A percentile compares a stretch with the other conserved stretches of the same genome.
Evolutionary conservation across 805 yeast genomes (phyloP).

Genomic region (Candida sanyiensis): DNA sequence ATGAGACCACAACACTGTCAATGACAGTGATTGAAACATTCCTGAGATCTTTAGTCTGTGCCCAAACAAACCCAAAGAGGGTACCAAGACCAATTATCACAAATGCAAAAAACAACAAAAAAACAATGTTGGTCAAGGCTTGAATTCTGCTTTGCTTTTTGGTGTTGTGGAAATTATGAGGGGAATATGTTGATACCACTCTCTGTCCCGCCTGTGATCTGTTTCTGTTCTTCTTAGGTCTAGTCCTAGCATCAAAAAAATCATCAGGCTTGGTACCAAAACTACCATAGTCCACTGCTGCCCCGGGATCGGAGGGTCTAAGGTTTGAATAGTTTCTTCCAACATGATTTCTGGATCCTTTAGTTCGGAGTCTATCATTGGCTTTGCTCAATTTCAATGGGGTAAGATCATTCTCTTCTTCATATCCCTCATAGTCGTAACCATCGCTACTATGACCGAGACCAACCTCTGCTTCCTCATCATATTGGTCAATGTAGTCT

Average conservation of each 20-base stretch:
- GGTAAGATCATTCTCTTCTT: conserved; percentile 25
- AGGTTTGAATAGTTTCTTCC: conserved; percentile 22
- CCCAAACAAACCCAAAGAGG: conserved; percentile 74
- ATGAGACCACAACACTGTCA: conserved; percentile 68
- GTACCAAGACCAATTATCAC: conserved; percentile 67
- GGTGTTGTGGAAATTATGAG: conserved; percentile 41
- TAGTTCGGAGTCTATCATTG: conserved; percentile 19
- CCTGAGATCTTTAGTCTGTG: conserved; percentile 78
- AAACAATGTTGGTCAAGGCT: conserved; percentile 30
- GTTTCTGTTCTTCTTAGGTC: conserved; percentile 15
- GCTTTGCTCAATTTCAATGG: conserved; percentile 22
- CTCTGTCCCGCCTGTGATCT: conserved; percentile 23
- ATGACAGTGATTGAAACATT: conserved; percentile 57
- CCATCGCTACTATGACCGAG: conserved; percentile 26
- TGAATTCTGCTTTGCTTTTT: conserved; percentile 26
- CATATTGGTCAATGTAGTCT: conserved; percentile 38
- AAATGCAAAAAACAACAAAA: conserved; percentile 32
- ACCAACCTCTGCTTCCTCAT: conserved; percentile 34
- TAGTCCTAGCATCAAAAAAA: conserved; percentile 10
- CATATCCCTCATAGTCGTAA: conserved; percentile 23
- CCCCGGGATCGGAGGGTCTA: conserved; percentile 17
- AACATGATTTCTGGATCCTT: conserved; percentile 15
- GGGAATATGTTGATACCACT: conserved; percentile 30
- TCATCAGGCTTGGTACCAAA: conserved; percentile 11
- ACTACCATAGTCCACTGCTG: conserved; percentile 5